phyloP scores from a whole-genome alignment of 306 rosid species.

The Crotalaria pallida region DNA sequence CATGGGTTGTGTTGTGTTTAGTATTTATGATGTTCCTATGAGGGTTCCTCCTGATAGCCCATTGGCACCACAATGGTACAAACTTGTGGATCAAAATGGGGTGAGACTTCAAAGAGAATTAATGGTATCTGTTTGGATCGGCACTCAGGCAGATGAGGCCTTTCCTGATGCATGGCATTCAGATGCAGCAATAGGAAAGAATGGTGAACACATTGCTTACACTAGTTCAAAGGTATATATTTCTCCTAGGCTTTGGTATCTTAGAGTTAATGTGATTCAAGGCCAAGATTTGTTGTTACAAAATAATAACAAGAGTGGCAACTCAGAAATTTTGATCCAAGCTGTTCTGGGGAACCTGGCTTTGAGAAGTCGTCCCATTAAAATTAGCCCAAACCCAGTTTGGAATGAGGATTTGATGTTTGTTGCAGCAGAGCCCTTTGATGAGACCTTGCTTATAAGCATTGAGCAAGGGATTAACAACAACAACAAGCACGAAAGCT shows the following conservation, averaged over 20 bases:
- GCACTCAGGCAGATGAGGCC: conserved; percentile 38
- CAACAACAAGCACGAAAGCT: conserved; percentile 8
- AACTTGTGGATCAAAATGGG: conserved; percentile 13
- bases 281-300: conserved; percentile 15
- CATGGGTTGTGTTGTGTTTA: conserved; percentile 18
- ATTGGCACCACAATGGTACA: conserved; percentile 22
- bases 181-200: neutral
- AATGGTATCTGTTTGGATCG: conserved; percentile 40
- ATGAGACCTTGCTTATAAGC: conserved; percentile 21
- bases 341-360: conserved; percentile 27
- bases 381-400: conserved; percentile 14
- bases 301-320: neutral
- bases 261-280: conserved; percentile 36
- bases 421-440: conserved; percentile 40
- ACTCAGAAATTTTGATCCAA: conserved; percentile 20
- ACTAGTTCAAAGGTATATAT: conserved; percentile 17
- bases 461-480: conserved; percentile 16
- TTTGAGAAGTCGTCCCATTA: conserved; percentile 14
- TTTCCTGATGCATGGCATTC: conserved; percentile 16
- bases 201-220: neutral
- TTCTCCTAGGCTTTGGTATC: conserved; percentile 38
- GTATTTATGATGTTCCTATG: conserved; percentile 20
- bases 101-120: conserved; percentile 18
- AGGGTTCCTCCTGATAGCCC: conserved; percentile 33
- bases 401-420: conserved; percentile 44